Evolutionary conservation across 139 green algal genomes (phyloP), one percentile per base, ranked within the genome.

Genomic region (Chlamydomonas incerta): DNA sequence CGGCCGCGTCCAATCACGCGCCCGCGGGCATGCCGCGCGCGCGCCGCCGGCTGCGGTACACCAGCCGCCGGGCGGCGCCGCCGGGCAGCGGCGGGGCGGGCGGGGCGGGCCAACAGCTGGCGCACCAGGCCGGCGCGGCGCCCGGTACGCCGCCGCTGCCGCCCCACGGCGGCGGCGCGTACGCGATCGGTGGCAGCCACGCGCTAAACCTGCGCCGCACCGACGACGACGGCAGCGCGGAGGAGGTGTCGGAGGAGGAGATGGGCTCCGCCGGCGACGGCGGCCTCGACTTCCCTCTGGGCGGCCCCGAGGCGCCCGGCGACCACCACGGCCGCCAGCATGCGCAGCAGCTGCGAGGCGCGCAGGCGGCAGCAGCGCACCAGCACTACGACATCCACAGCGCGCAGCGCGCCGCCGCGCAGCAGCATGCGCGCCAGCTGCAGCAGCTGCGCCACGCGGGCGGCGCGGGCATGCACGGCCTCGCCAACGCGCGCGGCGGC

Each of bases 191-290:
- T 10, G 85, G 76, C 46, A 88, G 82, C 72, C 82, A 82, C 55
- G 77, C 90, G 29, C 71, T 93, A 55, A 88, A 88, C 65, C 80
- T 87, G 31, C 70, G 87, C 26, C 62, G 80, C 35, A 24, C 60
- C 60, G 66, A 88, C 11, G 68, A 88, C 62, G 88, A 88, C 67
- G 66, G 4, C 29, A 75, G 66, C 31, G 79, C 79, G 1, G 72
- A 89, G 79, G 77, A 85, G 50, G 82, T 91, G n/a, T 89, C 77
- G 41, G 83, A 87, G 31, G 88, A 87, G 50, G 88, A 91, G 83
- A 67, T 91, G 31, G 88, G 69, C 18, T 80, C 75, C 9, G 52
- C 41, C 0, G 82, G 47, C 3, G 82, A 74, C 17, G 58, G 60
- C 60, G 60, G 37, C 9, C n/a, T 75, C 6, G 79, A 85, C 9